These are phyloP conservation scores for Aspergillus oerlinghausenensis DNA, from an alignment of 2,329 filamentous ascomycete genomes.

Conservation along the genomic window DNA sequence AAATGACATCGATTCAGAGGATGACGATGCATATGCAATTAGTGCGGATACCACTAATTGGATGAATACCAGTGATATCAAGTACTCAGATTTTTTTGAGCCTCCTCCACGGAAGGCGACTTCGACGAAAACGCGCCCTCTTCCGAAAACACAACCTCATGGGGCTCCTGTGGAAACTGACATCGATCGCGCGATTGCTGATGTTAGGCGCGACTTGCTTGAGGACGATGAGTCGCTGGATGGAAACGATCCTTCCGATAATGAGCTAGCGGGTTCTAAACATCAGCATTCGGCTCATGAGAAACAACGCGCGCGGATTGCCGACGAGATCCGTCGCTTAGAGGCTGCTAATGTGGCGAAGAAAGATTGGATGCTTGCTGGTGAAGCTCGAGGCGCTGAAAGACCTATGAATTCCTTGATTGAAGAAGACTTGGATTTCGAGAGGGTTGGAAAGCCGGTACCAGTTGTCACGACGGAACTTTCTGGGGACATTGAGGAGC, in stretches of 20 bases:
- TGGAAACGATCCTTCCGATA: slow-evolving; percentile 63
- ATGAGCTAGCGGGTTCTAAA: slow-evolving; percentile 48
- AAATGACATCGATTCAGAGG: slow-evolving; percentile 58
- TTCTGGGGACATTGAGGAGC: slow-evolving; percentile 83
- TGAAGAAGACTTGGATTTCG: slow-evolving; percentile 92
- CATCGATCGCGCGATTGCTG: slow-evolving; percentile 75
- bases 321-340: slow-evolving; percentile 84
- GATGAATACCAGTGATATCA: slow-evolving; percentile 79
- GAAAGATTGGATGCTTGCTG: slow-evolving; percentile 82
- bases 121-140: slow-evolving; percentile 49
- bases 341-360: slow-evolving; percentile 87
- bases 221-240: slow-evolving; percentile 58
- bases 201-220: slow-evolving; percentile 85
- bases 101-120: slow-evolving; percentile 70
- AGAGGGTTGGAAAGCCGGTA: slow-evolving; percentile 89
- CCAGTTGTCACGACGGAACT: slow-evolving; percentile 89
- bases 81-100: slow-evolving; percentile 90
- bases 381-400: slow-evolving; percentile 78
- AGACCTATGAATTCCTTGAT: slow-evolving; percentile 87
- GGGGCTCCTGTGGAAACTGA: slow-evolving; percentile 57
- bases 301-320: slow-evolving; percentile 76
- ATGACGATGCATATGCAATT: slow-evolving; percentile 52
- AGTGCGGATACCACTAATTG: slow-evolving; percentile 57
- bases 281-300: slow-evolving; percentile 67
- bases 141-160: slow-evolving; percentile 49